These are phyloP conservation scores for Nannizzia gypsea DNA, from an alignment of 2,329 filamentous ascomycete genomes.

Conservation along the genomic window DNA sequence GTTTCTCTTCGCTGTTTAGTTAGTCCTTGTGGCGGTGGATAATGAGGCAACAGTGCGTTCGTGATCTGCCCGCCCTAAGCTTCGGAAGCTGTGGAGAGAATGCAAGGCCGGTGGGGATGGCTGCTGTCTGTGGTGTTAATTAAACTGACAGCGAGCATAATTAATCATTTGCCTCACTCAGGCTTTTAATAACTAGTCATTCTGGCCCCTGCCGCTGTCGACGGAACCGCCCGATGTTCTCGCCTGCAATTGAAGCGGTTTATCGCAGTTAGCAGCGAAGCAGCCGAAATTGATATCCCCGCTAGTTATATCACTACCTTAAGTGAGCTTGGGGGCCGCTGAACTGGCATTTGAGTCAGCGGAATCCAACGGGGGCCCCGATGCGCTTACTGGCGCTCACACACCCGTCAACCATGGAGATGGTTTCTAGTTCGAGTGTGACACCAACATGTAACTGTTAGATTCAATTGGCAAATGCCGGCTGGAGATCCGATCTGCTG, in stretches of 20 bases:
- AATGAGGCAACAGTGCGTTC: not conserved
- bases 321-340: too few relatives aligned
- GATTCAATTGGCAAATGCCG: not conserved
- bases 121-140: not conserved
- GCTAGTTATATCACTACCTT: too few relatives aligned
- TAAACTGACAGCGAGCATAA: not conserved
- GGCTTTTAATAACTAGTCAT: too few relatives aligned
- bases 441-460: conserved; percentile 2
- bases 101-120: not conserved
- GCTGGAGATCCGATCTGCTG: not conserved
- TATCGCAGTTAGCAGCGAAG: too few relatives aligned
- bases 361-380: not conserved
- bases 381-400: not conserved
- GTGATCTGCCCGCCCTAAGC: not conserved
- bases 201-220: not conserved
- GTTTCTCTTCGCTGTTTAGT: not conserved
- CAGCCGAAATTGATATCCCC: too few relatives aligned
- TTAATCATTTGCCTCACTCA: too few relatives aligned
- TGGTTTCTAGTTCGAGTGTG: not conserved
- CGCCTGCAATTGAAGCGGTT: too few relatives aligned
- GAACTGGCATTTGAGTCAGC: not conserved
- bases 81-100: not conserved
- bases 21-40: not conserved
- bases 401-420: not conserved
- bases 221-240: not conserved